Evolutionary conservation across 148 eudicot genomes (phyloP).

Genomic region (Nepenthes mirabilis): DNA sequence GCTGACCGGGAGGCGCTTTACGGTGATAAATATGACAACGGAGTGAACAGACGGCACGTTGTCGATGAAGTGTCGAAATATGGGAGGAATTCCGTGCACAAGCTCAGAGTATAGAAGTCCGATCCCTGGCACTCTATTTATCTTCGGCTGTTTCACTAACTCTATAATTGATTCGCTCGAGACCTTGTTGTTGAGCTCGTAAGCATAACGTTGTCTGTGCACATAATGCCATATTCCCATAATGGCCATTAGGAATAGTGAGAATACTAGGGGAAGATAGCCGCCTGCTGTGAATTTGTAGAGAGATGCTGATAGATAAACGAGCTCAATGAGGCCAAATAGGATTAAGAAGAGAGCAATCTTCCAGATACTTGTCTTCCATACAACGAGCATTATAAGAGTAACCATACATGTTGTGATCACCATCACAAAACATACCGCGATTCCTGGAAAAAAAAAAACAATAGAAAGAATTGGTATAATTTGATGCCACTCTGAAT

Average conservation of each 20-base stretch:
- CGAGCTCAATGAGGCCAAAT: constrained; percentile 20
- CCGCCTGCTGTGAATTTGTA: constrained; percentile 35
- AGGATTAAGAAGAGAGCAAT: constrained; percentile 18
- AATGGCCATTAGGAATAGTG: constrained; percentile 17
- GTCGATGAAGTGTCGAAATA: constrained; percentile 32
- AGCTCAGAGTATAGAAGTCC: constrained; percentile 44
- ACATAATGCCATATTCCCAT: constrained; percentile 47
- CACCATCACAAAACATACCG: constrained; percentile 37
- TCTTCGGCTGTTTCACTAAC: constrained; percentile 17
- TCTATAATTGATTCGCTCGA: constrained; percentile 21
- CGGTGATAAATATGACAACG: constrained; percentile 30
- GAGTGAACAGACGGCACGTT: constrained; percentile 40
- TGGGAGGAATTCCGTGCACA: constrained; percentile 50
- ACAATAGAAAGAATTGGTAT: too few species aligned
- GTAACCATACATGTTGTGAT: constrained; percentile 34
- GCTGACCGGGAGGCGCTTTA: constrained; percentile 35
- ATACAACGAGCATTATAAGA: constrained; percentile 41
- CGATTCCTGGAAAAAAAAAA: constrained; percentile 21
- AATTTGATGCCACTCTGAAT: too few species aligned
- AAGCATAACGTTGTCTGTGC: constrained; percentile 19
- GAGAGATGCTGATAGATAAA: constrained; percentile 17
- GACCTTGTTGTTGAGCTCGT: constrained; percentile 39
- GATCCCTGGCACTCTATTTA: constrained; percentile 33
- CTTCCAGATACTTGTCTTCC: constrained; percentile 32
- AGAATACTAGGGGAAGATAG: constrained; percentile 27